Evolutionary conservation across 2,329 filamentous ascomycete genomes (phyloP).

Genomic region (Catunica adiposa): DNA sequence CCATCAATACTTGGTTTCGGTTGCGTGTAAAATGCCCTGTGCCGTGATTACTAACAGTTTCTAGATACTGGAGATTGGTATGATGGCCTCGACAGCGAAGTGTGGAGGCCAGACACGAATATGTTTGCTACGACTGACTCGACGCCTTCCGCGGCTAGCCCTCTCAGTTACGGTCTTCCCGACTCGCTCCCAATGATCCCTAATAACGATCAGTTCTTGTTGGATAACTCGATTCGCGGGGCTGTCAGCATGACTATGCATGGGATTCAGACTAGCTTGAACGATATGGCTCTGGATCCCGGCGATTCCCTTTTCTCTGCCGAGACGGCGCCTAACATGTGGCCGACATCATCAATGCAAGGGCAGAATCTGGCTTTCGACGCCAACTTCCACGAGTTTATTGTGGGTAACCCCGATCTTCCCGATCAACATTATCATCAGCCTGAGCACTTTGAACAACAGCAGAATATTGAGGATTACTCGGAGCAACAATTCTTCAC

Average conservation of each 20-base stretch:
- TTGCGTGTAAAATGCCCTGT: neutral
- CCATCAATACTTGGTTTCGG: conserved; percentile 40
- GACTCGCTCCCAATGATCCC: conserved; percentile 12
- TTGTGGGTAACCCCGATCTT: conserved; percentile 13
- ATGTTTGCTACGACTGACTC: conserved; percentile 56
- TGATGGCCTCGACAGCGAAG: conserved; percentile 6
- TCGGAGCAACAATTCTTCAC: neutral
- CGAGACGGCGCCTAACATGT: conserved; percentile 36
- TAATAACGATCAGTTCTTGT: conserved; percentile 12
- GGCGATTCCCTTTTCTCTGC: conserved; percentile 12
- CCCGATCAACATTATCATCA: neutral
- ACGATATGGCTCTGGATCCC: conserved; percentile 39
- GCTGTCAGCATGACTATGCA: conserved; percentile 59
- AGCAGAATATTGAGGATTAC: neutral
- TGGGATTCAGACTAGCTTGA: conserved; percentile 67
- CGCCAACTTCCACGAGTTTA: conserved; percentile 13
- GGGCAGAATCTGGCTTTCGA: conserved; percentile 10
- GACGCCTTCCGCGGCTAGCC: conserved; percentile 90
- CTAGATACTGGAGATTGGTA: conserved; percentile 11
- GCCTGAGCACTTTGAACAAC: neutral
- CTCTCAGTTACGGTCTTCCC: conserved; percentile 58
- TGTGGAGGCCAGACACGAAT: conserved; percentile 4
- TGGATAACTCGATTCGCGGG: conserved; percentile 7
- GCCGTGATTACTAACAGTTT: conserved; percentile 9
- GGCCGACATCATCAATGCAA: conserved; percentile 49